Conservation (phyloP, 805 yeast species). For the Spathaspora sp. region DNA sequence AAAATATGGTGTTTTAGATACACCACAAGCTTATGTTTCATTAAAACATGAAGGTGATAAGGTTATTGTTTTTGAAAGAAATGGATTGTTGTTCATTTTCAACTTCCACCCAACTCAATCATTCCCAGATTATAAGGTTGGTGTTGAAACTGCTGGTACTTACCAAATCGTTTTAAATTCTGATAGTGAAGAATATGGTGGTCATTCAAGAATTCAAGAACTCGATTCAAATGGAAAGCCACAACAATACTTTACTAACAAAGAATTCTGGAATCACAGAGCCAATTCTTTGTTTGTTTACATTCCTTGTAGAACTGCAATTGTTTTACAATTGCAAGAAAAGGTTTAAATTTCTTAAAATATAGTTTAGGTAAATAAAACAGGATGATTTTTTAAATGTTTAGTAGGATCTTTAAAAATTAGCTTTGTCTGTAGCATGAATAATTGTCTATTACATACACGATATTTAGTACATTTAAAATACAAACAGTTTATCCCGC, state of each 20-base stretch:
- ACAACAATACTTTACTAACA: constrained; percentile 63
- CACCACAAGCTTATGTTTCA: constrained; percentile 76
- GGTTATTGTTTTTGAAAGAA: constrained; percentile 84
- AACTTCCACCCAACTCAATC: constrained; percentile 87
- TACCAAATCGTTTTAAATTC: constrained; percentile 74
- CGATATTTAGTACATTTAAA: too few species aligned
- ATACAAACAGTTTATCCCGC: too few species aligned
- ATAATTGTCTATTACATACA: too few species aligned
- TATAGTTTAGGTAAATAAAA: background rate
- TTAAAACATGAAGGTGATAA: constrained; percentile 87
- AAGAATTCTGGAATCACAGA: constrained; percentile 78
- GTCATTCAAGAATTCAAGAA: constrained; percentile 62
- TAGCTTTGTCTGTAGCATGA: too few species aligned
- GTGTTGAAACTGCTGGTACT: constrained; percentile 77
- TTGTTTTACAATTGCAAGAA: constrained; percentile 34
- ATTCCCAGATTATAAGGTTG: constrained; percentile 82
- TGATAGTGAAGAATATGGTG: constrained; percentile 72
- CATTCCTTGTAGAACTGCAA: constrained; percentile 67
- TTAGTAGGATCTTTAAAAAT: background rate
- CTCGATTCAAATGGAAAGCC: constrained; percentile 37
- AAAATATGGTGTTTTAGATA: constrained; percentile 65
- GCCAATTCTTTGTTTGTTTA: constrained; percentile 72
- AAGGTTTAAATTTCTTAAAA: constrained; percentile 13
- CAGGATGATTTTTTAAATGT: background rate
- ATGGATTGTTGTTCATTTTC: constrained; percentile 78